Percentiles rank a stretch among this genome's conserved stretches.
Conservation (phyloP, 2,329 filamentous ascomycete genomes). For the Zasmidium angulare region DNA sequence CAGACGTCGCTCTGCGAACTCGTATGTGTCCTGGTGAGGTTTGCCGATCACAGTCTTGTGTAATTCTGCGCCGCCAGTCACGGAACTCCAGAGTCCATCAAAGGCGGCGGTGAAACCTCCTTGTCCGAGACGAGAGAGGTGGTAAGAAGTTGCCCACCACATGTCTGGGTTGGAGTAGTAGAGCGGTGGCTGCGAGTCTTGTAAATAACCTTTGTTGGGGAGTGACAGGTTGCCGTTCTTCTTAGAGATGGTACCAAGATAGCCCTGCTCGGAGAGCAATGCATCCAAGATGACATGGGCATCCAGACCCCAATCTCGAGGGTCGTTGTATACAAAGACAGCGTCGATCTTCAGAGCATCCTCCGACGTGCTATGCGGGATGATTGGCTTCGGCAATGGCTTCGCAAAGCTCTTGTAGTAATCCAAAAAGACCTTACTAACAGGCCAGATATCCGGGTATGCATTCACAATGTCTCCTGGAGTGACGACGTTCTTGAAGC, state of each 20-base stretch:
- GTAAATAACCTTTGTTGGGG: conserved; percentile 75
- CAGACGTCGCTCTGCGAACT: conserved; percentile 77
- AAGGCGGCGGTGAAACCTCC: conserved; percentile 85
- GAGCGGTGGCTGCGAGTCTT: conserved; percentile 74
- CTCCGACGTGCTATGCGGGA: conserved; percentile 38
- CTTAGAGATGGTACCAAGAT: conserved; percentile 74
- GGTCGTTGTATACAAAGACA: conserved; percentile 92
- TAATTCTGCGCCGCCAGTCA: conserved; percentile 60
- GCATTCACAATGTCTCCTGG: conserved; percentile 78
- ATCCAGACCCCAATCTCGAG: conserved; percentile 92
- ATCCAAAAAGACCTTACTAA: conserved; percentile 64
- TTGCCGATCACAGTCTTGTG: conserved; percentile 74
- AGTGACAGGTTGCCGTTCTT: conserved; percentile 67
- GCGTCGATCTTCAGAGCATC: conserved; percentile 76
- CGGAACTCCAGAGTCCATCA: conserved; percentile 72
- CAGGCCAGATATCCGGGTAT: conserved; percentile 78
- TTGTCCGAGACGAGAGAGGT: conserved; percentile 83
- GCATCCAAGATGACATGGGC: conserved; percentile 81
- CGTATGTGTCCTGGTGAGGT: conserved; percentile 73
- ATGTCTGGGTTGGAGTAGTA: conserved; percentile 92
- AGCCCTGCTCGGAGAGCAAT: conserved; percentile 73
- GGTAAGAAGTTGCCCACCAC: conserved; percentile 83
- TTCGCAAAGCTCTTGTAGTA: conserved; percentile 61
- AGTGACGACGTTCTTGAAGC: conserved; percentile 66
- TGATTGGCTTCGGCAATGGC: conserved; percentile 56